Conservation (phyloP, 2,329 filamentous ascomycete genomes). For the Pestalotiopsis sp. region DNA sequence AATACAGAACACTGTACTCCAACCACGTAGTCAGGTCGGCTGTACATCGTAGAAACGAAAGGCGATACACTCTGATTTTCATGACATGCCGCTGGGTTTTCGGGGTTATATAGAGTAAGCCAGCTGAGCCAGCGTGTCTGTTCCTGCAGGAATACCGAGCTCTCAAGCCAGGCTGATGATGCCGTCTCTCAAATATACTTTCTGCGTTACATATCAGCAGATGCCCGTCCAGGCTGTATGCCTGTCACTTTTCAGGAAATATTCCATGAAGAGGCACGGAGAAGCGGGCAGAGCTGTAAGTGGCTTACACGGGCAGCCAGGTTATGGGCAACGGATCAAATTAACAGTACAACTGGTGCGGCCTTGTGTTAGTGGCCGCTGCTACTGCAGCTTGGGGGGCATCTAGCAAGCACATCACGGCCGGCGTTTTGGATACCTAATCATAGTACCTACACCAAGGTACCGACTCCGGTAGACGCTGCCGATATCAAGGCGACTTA, state of each 20-base stretch:
- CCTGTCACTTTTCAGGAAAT: not conserved
- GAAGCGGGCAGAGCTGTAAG: conserved; percentile 10
- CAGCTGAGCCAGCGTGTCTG: not conserved
- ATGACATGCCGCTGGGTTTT: not conserved
- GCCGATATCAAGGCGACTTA: not conserved
- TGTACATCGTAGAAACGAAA: too few species aligned
- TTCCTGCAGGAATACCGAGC: not conserved
- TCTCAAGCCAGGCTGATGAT: not conserved
- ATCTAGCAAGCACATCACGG: conserved; percentile 1
- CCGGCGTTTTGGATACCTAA: not conserved
- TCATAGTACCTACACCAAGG: not conserved
- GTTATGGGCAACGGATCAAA: not conserved
- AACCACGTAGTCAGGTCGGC: too few species aligned
- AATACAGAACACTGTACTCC: too few species aligned
- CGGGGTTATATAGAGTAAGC: not conserved
- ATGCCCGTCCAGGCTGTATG: not conserved
- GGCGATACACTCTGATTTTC: too few species aligned
- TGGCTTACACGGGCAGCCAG: not conserved
- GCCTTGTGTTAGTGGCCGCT: conserved; percentile 2
- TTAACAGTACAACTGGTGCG: not conserved
- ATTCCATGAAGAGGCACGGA: not conserved
- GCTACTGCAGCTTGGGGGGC: not conserved
- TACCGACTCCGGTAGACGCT: not conserved
- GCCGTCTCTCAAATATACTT: not conserved
- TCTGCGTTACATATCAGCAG: not conserved